phyloP scores from a whole-genome alignment of 1,284 basidiomycete genomes.

The Tilletiaria anomala region DNA sequence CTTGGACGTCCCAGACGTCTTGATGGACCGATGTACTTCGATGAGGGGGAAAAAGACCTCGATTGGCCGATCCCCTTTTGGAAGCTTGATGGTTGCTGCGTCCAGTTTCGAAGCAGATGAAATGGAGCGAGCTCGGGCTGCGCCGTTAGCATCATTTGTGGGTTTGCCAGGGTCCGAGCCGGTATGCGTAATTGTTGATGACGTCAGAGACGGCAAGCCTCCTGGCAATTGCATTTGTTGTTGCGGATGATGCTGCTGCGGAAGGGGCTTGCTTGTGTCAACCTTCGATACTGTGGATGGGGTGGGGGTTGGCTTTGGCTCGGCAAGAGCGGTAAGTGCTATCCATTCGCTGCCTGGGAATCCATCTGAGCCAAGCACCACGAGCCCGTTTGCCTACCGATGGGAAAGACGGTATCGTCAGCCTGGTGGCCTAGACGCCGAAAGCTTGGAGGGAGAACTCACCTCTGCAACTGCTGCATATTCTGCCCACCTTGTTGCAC shows the following conservation, averaged over 20 bases:
- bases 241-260: too few relatives aligned
- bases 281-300: neutral
- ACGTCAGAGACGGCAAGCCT: neutral
- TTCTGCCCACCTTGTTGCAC: constrained; percentile 21
- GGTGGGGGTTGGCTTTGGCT: neutral
- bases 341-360: constrained; percentile 23
- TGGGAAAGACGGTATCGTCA: too few relatives aligned
- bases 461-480: constrained; percentile 25
- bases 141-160: constrained; percentile 6
- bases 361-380: constrained; percentile 15
- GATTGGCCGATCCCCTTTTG: constrained; percentile 2
- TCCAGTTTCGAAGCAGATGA: constrained; percentile 1
- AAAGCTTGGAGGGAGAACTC: too few relatives aligned
- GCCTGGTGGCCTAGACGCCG: too few relatives aligned
- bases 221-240: neutral
- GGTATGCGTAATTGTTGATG: neutral
- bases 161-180: neutral
- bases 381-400: constrained; percentile 22
- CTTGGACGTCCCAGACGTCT: constrained; percentile 9
- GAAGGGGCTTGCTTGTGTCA: too few relatives aligned
- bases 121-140: constrained; percentile 3
- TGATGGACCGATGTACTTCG: constrained; percentile 14
- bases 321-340: constrained; percentile 5
- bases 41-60: constrained; percentile 14
- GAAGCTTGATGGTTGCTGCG: neutral